Percentiles rank a stretch among this genome's conserved stretches.
These are phyloP conservation scores for Chrysosporium keratinophilum DNA, from an alignment of 2,329 filamentous ascomycete genomes.

Conservation along the genomic window DNA sequence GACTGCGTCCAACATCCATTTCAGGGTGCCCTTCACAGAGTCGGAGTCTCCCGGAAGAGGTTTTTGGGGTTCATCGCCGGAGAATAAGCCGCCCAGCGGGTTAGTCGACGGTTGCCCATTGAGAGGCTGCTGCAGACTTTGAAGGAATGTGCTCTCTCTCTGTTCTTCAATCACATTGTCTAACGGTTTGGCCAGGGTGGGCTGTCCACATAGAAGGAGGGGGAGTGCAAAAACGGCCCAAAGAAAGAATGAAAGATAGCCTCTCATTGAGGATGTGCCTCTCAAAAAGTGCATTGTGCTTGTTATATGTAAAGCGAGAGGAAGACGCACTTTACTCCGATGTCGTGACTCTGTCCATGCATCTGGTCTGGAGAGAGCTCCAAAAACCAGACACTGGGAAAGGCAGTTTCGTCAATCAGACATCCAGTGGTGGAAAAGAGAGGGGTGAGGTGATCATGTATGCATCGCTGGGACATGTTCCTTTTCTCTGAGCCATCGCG, in stretches of 20 bases:
- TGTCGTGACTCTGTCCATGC: not conserved
- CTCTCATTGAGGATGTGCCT: not conserved
- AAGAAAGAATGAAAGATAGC: conserved; percentile 4
- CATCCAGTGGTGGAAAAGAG: not conserved
- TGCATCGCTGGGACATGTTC: not conserved
- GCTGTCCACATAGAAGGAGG: conserved; percentile 19
- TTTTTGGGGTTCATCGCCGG: conserved; percentile 16
- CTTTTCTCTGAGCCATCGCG: not conserved
- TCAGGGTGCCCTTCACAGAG: conserved; percentile 21
- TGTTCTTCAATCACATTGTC: conserved; percentile 15
- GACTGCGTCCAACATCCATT: conserved; percentile 51
- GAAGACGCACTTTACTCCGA: not conserved
- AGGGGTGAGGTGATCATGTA: not conserved
- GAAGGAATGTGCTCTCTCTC: conserved; percentile 17
- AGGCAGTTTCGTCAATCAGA: not conserved
- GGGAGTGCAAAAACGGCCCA: conserved; percentile 3
- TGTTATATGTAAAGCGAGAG: not conserved
- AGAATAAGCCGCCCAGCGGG: conserved; percentile 12
- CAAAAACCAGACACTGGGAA: not conserved
- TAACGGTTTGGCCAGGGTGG: conserved; percentile 22
- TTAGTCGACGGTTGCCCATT: conserved; percentile 13
- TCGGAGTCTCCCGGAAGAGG: conserved; percentile 17
- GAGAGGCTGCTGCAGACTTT: conserved; percentile 10
- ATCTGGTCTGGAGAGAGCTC: not conserved
- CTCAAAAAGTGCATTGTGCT: not conserved